Percentiles rank a stretch among this genome's conserved stretches.
Conservation (phyloP, 441 rosid genomes). For the Croton laevigatus region DNA sequence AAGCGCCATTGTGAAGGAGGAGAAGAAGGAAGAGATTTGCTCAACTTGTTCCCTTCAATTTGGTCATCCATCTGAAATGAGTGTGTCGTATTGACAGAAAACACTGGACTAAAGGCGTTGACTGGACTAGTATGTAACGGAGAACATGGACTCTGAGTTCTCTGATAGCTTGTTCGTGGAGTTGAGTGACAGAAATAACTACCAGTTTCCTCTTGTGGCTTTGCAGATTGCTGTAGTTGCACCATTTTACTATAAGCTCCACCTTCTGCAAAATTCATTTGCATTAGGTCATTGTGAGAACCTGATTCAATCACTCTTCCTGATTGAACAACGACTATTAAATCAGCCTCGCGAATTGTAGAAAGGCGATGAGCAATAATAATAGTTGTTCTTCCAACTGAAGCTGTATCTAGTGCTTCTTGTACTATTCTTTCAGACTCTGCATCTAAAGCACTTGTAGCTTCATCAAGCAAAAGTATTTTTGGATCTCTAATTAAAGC, state of each 20-base stretch:
- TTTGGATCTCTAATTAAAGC: conserved; percentile 61
- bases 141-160: conserved; percentile 23
- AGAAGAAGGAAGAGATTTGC: conserved; percentile 21
- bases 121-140: conserved; percentile 31
- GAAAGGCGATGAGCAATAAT: conserved; percentile 60
- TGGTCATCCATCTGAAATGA: conserved; percentile 38
- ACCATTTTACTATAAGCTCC: conserved; percentile 49
- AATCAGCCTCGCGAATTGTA: conserved; percentile 40
- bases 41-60: conserved; percentile 7
- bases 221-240: conserved; percentile 37
- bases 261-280: conserved; percentile 25
- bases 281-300: conserved; percentile 45
- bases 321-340: conserved; percentile 45
- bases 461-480: conserved; percentile 62
- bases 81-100: conserved; percentile 41
- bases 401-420: conserved; percentile 50
- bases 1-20: conserved; percentile 49
- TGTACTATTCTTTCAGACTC: conserved; percentile 57
- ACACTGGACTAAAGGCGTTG: conserved; percentile 42
- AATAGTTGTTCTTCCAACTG: conserved; percentile 52
- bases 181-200: neutral
- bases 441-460: conserved; percentile 63
- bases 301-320: conserved; percentile 64
- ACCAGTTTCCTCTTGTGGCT: conserved; percentile 25
- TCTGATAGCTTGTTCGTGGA: neutral